Evolutionary conservation across 2,329 filamentous ascomycete species (phyloP).

Genomic region (Helotiales sp.): DNA sequence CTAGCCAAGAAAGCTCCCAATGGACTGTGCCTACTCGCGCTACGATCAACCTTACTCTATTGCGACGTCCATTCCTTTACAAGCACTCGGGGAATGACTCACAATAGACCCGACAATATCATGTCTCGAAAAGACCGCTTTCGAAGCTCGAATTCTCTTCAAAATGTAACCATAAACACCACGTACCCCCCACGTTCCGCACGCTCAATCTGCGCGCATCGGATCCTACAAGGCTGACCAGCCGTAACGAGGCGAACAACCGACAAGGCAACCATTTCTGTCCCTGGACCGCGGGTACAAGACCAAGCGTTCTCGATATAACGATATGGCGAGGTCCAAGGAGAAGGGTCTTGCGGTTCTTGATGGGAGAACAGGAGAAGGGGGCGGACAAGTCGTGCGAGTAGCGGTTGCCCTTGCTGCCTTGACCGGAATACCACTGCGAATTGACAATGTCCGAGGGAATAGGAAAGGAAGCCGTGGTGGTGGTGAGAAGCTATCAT

Average conservation of each 20-base stretch:
- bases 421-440: slow-evolving; percentile 52
- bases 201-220: background rate
- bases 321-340: slow-evolving; percentile 5
- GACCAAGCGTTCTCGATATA: background rate
- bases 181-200: too few relatives aligned
- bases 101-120: background rate
- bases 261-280: slow-evolving; percentile 7
- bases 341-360: slow-evolving; percentile 43
- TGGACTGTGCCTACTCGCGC: too few relatives aligned
- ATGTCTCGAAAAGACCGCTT: background rate
- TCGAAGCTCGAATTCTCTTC: background rate
- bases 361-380: slow-evolving; percentile 59
- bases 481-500: slow-evolving; percentile 20
- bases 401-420: slow-evolving; percentile 57
- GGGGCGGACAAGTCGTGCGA: slow-evolving; percentile 61
- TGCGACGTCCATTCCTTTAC: background rate
- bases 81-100: background rate
- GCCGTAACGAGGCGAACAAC: slow-evolving; percentile 1
- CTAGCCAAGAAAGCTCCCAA: too few relatives aligned
- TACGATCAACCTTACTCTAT: background rate
- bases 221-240: background rate
- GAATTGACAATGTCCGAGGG: slow-evolving; percentile 55
- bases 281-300: background rate
- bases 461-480: slow-evolving; percentile 42
- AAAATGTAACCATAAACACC: background rate